These are phyloP conservation scores for Aspergillus campestris DNA, from an alignment of 495 filamentous ascomycete genomes.

Conservation along the genomic window DNA sequence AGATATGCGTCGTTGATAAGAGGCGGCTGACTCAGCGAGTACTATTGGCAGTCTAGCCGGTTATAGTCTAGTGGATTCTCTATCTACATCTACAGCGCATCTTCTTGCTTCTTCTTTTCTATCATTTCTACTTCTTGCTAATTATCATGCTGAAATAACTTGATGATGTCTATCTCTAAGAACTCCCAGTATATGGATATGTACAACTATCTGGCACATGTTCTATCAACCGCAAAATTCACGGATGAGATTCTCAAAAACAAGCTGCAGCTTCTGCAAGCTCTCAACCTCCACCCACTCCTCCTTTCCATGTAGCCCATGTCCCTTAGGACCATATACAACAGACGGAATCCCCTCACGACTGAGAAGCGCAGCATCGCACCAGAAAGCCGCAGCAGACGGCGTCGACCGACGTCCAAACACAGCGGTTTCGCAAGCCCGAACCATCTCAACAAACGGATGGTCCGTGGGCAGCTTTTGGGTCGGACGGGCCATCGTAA, in stretches of 20 bases:
- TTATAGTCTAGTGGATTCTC: too few relatives aligned
- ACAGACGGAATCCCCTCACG: slow-evolving; percentile 32
- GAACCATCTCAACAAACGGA: slow-evolving; percentile 22
- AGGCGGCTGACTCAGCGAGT: too few relatives aligned
- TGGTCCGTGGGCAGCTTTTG: slow-evolving; percentile 24
- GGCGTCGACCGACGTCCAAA: slow-evolving; percentile 12
- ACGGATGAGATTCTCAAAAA: slow-evolving; percentile 15
- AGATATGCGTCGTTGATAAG: too few relatives aligned
- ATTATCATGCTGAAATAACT: too few relatives aligned
- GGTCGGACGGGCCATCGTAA: slow-evolving; percentile 27
- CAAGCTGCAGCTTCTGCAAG: slow-evolving; percentile 15
- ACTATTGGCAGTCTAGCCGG: too few relatives aligned
- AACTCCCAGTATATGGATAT: too few relatives aligned
- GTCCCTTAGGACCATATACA: slow-evolving; percentile 34
- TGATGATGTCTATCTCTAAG: too few relatives aligned
- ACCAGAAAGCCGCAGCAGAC: slow-evolving; percentile 29
- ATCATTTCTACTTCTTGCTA: too few relatives aligned
- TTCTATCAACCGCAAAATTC: slow-evolving; percentile 22
- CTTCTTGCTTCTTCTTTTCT: too few relatives aligned
- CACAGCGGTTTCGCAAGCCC: slow-evolving; percentile 10
- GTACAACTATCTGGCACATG: too few relatives aligned
- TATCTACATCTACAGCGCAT: too few relatives aligned
- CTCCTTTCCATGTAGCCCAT: slow-evolving; percentile 35
- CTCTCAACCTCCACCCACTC: slow-evolving; percentile 38
- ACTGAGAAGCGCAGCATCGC: slow-evolving; percentile 34